Percentiles rank a stretch among this genome's conserved stretches.
phyloP scores from a whole-genome alignment of 257 asterid species.

The Perilla frutescens region DNA sequence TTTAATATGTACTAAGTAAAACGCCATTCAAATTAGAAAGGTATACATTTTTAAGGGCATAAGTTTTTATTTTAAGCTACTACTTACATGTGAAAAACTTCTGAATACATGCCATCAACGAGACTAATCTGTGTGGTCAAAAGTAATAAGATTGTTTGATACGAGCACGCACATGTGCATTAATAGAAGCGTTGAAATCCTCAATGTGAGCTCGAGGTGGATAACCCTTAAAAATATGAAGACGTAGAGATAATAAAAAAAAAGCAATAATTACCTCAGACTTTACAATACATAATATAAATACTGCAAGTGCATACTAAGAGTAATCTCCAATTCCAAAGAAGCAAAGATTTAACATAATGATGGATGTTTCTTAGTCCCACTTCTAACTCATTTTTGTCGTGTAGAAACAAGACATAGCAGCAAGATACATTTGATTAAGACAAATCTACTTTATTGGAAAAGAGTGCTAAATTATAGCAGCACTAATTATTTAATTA shows the following conservation, averaged over 20 bases:
- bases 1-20: not conserved
- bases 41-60: not conserved
- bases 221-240: not conserved
- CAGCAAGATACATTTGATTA: not conserved
- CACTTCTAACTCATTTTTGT: constrained; percentile 3
- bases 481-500: not conserved
- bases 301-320: not conserved
- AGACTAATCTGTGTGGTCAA: constrained; percentile 11
- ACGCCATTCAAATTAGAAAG: not conserved
- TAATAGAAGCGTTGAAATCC: constrained; percentile 8
- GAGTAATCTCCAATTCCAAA: constrained; percentile 6
- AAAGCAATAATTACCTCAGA: not conserved
- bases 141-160: constrained; percentile 11
- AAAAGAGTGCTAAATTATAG: constrained; percentile 3
- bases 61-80: not conserved
- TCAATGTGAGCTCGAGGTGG: not conserved
- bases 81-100: not conserved
- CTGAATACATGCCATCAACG: not conserved
- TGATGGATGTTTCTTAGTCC: constrained; percentile 1
- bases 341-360: constrained; percentile 18
- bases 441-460: not conserved
- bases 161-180: not conserved
- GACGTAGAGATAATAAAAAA: not conserved
- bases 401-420: constrained; percentile 45
- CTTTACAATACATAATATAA: not conserved